These are phyloP conservation scores for Platanus orientalis DNA, from an alignment of 164 flowering plant species.

Conservation along the genomic window DNA sequence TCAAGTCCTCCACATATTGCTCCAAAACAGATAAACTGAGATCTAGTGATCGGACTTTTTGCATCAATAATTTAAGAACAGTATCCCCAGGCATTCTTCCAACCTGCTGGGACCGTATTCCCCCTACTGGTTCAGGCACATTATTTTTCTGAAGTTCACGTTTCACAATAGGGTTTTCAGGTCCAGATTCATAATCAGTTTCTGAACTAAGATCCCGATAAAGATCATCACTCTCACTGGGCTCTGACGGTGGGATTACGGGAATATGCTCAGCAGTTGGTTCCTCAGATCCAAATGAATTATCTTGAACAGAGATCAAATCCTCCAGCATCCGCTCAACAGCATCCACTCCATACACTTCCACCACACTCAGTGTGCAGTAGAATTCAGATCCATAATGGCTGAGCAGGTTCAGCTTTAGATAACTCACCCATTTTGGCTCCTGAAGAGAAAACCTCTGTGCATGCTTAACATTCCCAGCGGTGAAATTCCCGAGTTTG, in stretches of 20 bases:
- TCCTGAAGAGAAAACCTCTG: conserved; percentile 77
- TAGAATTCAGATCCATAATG: conserved; percentile 95
- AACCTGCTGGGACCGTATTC: conserved; percentile 55
- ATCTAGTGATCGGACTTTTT: conserved; percentile 83
- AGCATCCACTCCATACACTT: conserved; percentile 96
- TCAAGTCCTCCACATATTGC: conserved; percentile 76
- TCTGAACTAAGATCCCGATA: conserved; percentile 24
- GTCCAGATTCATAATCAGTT: conserved; percentile 26
- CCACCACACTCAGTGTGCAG: conserved; percentile 80
- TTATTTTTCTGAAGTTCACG: conserved; percentile 25
- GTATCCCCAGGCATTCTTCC: conserved; percentile 94
- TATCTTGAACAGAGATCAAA: conserved; percentile 62
- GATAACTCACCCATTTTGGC: conserved; percentile 91
- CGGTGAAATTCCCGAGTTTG: conserved; percentile 76
- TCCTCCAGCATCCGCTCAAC: conserved; percentile 96
- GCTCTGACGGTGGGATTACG: conserved; percentile 20
- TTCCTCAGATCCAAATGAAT: conserved; percentile 32
- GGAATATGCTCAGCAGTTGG: conserved; percentile 24
- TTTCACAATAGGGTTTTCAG: conserved; percentile 25
- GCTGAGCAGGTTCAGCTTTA: conserved; percentile 66
- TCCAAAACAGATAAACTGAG: conserved; percentile 75
- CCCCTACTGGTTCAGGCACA: conserved; percentile 54
- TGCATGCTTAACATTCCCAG: conserved; percentile 73
- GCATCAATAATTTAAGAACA: conserved; percentile 91
- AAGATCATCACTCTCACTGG: conserved; percentile 26